phyloP scores from a whole-genome alignment of 2,329 filamentous ascomycete genomes.

The Scopulariopsis brevicaulis region DNA sequence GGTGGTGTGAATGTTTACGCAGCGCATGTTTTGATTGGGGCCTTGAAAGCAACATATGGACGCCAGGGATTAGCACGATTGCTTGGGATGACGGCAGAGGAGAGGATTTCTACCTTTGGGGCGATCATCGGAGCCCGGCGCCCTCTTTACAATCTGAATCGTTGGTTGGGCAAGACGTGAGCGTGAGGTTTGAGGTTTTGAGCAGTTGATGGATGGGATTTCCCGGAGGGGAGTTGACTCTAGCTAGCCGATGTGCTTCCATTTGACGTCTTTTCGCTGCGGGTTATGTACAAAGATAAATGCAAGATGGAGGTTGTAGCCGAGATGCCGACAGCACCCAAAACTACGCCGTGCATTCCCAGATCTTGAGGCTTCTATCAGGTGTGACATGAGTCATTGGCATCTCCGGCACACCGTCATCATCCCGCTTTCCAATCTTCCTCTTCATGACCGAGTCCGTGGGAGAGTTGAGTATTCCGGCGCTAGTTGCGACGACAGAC shows the following conservation, averaged over 20 bases:
- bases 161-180: neutral
- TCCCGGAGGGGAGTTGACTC: neutral
- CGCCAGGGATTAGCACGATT: slow-evolving; percentile 17
- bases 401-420: slow-evolving; percentile 6
- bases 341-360: slow-evolving; percentile 2
- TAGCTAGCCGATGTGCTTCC: neutral
- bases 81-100: slow-evolving; percentile 15
- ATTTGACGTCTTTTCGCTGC: neutral
- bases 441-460: slow-evolving; percentile 6
- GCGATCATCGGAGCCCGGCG: slow-evolving; percentile 13
- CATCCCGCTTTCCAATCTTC: slow-evolving; percentile 4
- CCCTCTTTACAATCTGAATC: neutral
- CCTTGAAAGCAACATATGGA: slow-evolving; percentile 14
- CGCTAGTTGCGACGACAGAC: slow-evolving; percentile 44
- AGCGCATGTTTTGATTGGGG: slow-evolving; percentile 19
- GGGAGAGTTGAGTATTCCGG: slow-evolving; percentile 36
- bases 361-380: slow-evolving; percentile 9
- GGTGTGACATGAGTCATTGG: slow-evolving; percentile 7
- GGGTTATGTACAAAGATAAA: neutral
- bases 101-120: slow-evolving; percentile 14
- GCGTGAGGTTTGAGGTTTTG: neutral
- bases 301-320: neutral
- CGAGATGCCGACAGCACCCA: neutral
- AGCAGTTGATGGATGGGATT: neutral
- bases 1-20: slow-evolving; percentile 24